Percentiles rank a stretch among this genome's conserved stretches.
phyloP scores from a whole-genome alignment of 1,284 basidiomycete genomes.

The Gymnopus androsaceus region DNA sequence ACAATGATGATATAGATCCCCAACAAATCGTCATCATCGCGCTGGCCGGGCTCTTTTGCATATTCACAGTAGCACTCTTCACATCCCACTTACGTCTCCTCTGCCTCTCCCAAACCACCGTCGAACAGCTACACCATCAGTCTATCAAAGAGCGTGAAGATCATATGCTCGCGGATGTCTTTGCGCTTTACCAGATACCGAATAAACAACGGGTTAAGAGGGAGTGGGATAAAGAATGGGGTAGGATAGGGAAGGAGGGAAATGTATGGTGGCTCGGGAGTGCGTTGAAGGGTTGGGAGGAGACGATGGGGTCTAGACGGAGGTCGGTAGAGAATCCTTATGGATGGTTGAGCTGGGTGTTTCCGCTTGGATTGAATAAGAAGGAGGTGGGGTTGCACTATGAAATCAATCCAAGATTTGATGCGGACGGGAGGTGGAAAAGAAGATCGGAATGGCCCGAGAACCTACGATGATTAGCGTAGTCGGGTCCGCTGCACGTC shows the following conservation, averaged over 20 bases:
- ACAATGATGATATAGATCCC: slow-evolving; percentile 33
- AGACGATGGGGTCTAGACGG: slow-evolving; percentile 68
- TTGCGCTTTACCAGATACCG: slow-evolving; percentile 44
- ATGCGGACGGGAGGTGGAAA: slow-evolving; percentile 17
- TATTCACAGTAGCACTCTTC: slow-evolving; percentile 68
- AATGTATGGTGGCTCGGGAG: slow-evolving; percentile 86
- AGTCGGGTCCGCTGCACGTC: no score
- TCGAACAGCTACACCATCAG: slow-evolving; percentile 67
- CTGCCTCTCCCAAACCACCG: slow-evolving; percentile 70
- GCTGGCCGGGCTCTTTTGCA: slow-evolving; percentile 62
- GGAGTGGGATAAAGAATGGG: slow-evolving; percentile 81
- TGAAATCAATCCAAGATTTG: slow-evolving; percentile 18
- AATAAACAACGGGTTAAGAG: slow-evolving; percentile 36
- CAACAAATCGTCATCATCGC: slow-evolving; percentile 68
- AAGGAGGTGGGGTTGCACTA: slow-evolving; percentile 13
- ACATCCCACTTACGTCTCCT: slow-evolving; percentile 66
- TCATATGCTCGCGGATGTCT: slow-evolving; percentile 38
- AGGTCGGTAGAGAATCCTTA: slow-evolving; percentile 13
- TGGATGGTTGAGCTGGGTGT: slow-evolving; percentile 14
- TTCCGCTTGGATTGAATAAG: slow-evolving; percentile 7
- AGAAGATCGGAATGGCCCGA: slow-evolving; percentile 19
- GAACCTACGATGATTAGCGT: slow-evolving; percentile 6
- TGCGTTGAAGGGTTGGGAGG: slow-evolving; percentile 63
- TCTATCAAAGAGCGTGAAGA: slow-evolving; percentile 66
- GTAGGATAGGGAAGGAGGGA: slow-evolving; percentile 67